Evolutionary conservation across 352 stramenopile genomes (phyloP), one percentile per base, ranked within the genome.

Genomic region (Hyaloperonospora brassicae): DNA sequence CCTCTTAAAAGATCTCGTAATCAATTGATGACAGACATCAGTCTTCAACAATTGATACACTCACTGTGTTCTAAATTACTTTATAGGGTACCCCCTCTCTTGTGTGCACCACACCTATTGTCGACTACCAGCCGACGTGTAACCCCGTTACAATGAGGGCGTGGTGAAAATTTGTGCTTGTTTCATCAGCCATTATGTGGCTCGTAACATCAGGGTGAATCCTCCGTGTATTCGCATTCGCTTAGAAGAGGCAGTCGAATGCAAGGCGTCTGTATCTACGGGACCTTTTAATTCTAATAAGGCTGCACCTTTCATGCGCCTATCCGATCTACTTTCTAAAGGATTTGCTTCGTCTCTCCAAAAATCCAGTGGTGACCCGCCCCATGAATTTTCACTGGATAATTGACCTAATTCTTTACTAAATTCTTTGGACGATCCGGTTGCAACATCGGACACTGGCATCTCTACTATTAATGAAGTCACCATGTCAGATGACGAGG

Each of bases 101-200:
- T n/a, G n/a, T n/a, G n/a, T n/a, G n/a, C n/a, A n/a, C n/a, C n/a
- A n/a, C n/a, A n/a, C n/a, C n/a, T n/a, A n/a, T n/a, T n/a, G n/a
- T n/a, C n/a, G n/a, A n/a, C n/a, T n/a, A n/a, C n/a, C n/a, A n/a
- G n/a, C n/a, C n/a, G n/a, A n/a, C n/a, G n/a, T n/a, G n/a, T n/a
- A n/a, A n/a, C n/a, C n/a, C n/a, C n/a, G n/a, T n/a, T n/a, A n/a
- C n/a, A n/a, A n/a, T n/a, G 44, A 50, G 25, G 44, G 44, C 5
- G 40, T 50, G 44, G 27, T 50, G 0, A 35, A 13, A 36, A 11
- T 50, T 9, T 2, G 1, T 2, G 13, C 44, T 0, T 50, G 44
- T 25, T 50, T 39, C 25, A 12, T 50, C 9, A 49, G 38, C 10
- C 44, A 50, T 10, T 40, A 39, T 9, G 44, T 39, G 5, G 44